These are phyloP conservation scores for Spathaspora sp. DNA, from an alignment of 1,139 yeast genomes.

Conservation along the genomic window DNA sequence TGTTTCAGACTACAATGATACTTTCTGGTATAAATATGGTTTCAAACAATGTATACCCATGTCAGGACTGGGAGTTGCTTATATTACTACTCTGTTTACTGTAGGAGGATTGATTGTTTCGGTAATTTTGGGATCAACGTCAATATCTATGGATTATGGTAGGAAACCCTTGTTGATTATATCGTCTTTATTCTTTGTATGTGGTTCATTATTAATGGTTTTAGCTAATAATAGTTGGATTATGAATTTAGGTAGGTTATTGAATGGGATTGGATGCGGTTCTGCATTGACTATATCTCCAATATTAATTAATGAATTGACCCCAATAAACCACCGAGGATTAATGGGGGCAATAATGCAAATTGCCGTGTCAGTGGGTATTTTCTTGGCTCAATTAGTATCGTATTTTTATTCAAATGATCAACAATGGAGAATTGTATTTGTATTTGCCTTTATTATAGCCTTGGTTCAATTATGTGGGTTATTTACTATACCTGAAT, in stretches of 20 bases:
- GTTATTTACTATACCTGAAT: slow-evolving; percentile 34
- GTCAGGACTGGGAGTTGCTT: slow-evolving; percentile 22
- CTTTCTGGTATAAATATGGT: slow-evolving; percentile 28
- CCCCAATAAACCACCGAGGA: slow-evolving; percentile 41
- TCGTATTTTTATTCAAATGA: slow-evolving; percentile 34
- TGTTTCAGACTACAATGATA: slow-evolving; percentile 21
- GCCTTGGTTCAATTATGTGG: slow-evolving; percentile 30
- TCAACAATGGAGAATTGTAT: slow-evolving; percentile 36
- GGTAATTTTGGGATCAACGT: slow-evolving; percentile 29
- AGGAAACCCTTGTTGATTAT: slow-evolving; percentile 25
- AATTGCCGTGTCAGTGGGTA: slow-evolving; percentile 37
- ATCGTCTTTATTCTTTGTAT: slow-evolving; percentile 24
- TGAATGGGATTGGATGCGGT: slow-evolving; percentile 41
- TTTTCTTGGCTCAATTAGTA: slow-evolving; percentile 32
- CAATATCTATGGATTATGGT: slow-evolving; percentile 25
- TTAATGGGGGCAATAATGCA: slow-evolving; percentile 38
- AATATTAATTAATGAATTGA: slow-evolving; percentile 35
- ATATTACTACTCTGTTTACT: slow-evolving; percentile 37
- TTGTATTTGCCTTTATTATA: slow-evolving; percentile 24
- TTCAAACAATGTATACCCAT: slow-evolving; percentile 32
- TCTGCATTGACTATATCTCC: slow-evolving; percentile 39
- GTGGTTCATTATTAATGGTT: slow-evolving; percentile 31
- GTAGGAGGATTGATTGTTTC: slow-evolving; percentile 38
- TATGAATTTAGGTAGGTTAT: slow-evolving; percentile 29
- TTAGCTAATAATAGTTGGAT: slow-evolving; percentile 18